These are phyloP conservation scores for Entomortierella chlamydospora DNA, from an alignment of 192 early-diverging fungal genomes.

Conservation along the genomic window DNA sequence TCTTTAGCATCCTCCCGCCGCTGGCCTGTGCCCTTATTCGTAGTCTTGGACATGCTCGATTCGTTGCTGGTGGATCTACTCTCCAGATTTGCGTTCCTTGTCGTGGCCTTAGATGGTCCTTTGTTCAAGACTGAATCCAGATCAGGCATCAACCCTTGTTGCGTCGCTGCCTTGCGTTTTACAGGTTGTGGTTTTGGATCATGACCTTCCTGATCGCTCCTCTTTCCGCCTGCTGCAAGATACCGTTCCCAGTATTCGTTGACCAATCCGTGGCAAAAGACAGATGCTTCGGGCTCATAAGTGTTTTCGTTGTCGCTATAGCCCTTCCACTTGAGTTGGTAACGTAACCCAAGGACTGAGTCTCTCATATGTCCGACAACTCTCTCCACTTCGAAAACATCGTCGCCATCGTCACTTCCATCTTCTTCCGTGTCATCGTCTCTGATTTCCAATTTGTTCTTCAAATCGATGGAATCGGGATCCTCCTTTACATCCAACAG, in stretches of 20 bases:
- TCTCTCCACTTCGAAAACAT: conserved; percentile 38
- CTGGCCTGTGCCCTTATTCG: not conserved
- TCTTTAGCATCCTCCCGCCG: not conserved
- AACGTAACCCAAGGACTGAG: not conserved
- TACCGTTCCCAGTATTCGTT: conserved; percentile 28
- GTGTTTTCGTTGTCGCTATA: conserved; percentile 37
- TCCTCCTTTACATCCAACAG: not conserved
- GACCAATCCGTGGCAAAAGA: conserved; percentile 16
- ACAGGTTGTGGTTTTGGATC: not conserved
- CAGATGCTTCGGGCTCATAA: conserved; percentile 26
- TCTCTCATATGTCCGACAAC: conserved; percentile 25
- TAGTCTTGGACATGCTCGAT: not conserved
- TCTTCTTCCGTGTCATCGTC: conserved; percentile 1
- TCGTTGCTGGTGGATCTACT: not conserved
- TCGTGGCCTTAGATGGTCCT: not conserved
- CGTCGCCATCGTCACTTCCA: conserved; percentile 8
- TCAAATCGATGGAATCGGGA: not conserved
- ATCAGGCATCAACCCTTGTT: not conserved
- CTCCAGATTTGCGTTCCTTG: not conserved
- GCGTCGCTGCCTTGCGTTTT: not conserved
- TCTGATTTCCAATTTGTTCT: not conserved
- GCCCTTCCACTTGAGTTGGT: conserved; percentile 47
- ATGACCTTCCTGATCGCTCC: conserved; percentile 2
- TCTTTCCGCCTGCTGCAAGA: conserved; percentile 4
- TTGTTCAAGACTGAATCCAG: not conserved